Evolutionary conservation across 1,284 basidiomycete species (phyloP), one percentile per base, ranked within the genome.

Genomic region (Thelephora terrestris): DNA sequence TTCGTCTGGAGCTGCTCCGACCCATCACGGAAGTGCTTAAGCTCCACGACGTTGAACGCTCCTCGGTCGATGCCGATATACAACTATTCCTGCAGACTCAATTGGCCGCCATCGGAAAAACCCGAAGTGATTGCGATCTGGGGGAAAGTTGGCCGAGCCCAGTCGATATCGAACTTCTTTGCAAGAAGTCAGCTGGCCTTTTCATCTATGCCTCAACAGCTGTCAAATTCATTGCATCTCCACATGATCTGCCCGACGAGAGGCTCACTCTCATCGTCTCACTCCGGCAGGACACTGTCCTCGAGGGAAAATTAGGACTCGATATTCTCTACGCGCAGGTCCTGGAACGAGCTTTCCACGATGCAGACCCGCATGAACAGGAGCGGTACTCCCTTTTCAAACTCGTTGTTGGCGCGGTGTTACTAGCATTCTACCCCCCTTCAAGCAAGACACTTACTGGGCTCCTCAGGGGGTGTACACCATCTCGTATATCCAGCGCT

Each of bases 131-230:
- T n/a, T n/a, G 27, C 5, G 10, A 27, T 10, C 27, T 27, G n/a
- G n/a, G n/a, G n/a, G 27, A 27, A 27, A 10, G 27, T 49, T n/a
- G 27, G 27, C 27, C 27, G 10, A 27, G 27, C 10, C 10, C 27
- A 27, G 5, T 5, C 5, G 27, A 27, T 5, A 29, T 50, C 7
- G 20, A 12, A 18, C 39, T 43, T 6, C 44, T 54, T 3, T 42
- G 47, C 5, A 14, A 42, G 35, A 9, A 20, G 10, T n/a, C n/a
- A n/a, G 43, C 53, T 2, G 49, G 40, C 40, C 50, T n/a, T n/a
- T n/a, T n/a, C n/a, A n/a, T n/a, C 42, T 52, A 54, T 24, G 53
- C 53, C 5, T 37, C 42, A n/a, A 50, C 48, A 2, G 50, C 48
- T 7, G 40, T 47, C 10, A 29, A 49, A 24, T 49, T 52, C 32